Evolutionary conservation across 2,329 filamentous ascomycete genomes (phyloP).

Genomic region (Aspergillus phoenicis): DNA sequence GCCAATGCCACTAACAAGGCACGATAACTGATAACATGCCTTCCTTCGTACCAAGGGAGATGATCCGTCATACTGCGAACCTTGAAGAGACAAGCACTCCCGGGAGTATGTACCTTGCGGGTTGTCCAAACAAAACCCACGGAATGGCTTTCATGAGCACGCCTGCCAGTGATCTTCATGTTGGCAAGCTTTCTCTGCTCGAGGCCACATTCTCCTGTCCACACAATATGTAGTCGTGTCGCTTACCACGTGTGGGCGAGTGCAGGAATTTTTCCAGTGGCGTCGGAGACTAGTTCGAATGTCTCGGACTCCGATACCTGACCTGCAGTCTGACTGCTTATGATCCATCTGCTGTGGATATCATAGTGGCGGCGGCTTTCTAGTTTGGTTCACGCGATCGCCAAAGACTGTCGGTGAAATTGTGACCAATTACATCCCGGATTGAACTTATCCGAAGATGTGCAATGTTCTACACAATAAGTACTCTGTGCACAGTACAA

Average conservation of each 20-base stretch:
- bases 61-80: not conserved
- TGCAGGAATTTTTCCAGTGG: slow-evolving; percentile 9
- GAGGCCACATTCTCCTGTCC: not conserved
- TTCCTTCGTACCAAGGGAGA: not conserved
- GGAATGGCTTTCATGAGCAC: not conserved
- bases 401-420: not conserved
- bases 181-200: not conserved
- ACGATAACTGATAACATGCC: not conserved
- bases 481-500: no score
- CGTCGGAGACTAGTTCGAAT: slow-evolving; percentile 12
- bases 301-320: slow-evolving; percentile 12
- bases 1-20: slow-evolving; percentile 1
- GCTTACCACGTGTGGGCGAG: slow-evolving; percentile 6
- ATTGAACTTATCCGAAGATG: not conserved
- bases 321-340: not conserved
- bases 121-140: not conserved
- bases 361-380: not conserved
- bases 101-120: not conserved
- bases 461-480: not conserved
- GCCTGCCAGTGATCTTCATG: not conserved
- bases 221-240: not conserved
- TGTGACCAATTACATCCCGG: not conserved
- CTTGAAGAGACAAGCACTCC: not conserved
- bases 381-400: not conserved
- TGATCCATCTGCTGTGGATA: not conserved